Base-by-base conservation (phyloP, 1,284 basidiomycete genomes). In the Moniliella sp. region DNA sequence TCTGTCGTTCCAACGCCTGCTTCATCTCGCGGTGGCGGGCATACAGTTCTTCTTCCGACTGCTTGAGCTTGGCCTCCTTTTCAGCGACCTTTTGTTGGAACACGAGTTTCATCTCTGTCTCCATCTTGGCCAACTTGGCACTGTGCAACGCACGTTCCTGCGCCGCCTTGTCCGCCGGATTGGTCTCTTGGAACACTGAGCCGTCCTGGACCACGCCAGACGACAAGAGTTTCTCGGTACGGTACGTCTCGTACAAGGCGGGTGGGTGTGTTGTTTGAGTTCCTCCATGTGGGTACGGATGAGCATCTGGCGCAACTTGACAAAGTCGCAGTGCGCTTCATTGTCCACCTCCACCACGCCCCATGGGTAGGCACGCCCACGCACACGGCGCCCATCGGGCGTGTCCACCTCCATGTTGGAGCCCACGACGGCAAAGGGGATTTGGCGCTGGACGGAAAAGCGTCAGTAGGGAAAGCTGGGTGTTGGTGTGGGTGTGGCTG, bases 131-230 rank as follows among this genome's bases (percentile, higher is more conserved):
- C 34, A 58, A 40, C 34, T 55, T 54, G 32, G 55, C 50, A 37
- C 57, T 53, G 46, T 58, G 55, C 35, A 58, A 40, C 5, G 55
- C 50, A 19, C 55, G 48, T 30, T 56, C 55, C 41, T 58, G 53
- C 35, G 50, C 51, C 45, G 52, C 49, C 44, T 50, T 50, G 31
- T 50, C 50, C 14, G 47, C 46, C 15, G 54, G 43, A 62, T 64
- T 52, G 34, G 74, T 79, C 70, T 88, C 82, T 71, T 94, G 94
- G 73, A 99, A 97, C 73, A 58, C 55, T 18, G 47, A 48, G 37
- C 52, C 44, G 40, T 58, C 55, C 37, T 58, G 55, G 25, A 44
- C 46, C 18, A 58, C 47, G 21, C 55, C 55, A 43, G 57, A 51
- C 9, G 31, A 33, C 2, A 45, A 36, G 33, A 58, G 48, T 42